phyloP scores from a whole-genome alignment of 2,329 filamentous ascomycete species.

The Fusarium tricinctum region DNA sequence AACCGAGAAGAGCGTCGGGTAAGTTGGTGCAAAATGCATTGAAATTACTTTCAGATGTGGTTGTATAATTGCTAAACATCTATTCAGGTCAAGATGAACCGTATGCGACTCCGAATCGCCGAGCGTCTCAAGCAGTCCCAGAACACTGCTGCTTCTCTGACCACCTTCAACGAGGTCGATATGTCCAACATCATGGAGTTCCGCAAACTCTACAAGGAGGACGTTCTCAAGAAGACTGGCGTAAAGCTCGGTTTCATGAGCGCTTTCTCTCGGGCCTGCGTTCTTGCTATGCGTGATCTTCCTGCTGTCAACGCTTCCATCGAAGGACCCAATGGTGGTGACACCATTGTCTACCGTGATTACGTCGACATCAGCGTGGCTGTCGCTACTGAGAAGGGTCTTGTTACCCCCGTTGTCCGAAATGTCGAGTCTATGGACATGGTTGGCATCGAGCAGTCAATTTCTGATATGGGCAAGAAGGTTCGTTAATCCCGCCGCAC shows the following conservation, averaged over 20 bases:
- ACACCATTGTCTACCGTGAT: constrained; percentile 98
- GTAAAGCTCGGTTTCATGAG: constrained; percentile 99
- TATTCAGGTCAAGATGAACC: constrained; percentile 96
- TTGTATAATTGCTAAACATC: constrained; percentile 15
- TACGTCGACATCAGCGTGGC: constrained; percentile 98
- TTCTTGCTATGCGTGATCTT: constrained; percentile 95
- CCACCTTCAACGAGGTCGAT: constrained; percentile 99
- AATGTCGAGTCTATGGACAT: constrained; percentile 92
- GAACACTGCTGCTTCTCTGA: constrained; percentile 96
- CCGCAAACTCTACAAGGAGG: constrained; percentile 97
- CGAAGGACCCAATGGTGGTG: constrained; percentile 92
- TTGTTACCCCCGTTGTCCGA: constrained; percentile 95
- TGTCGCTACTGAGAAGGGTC: constrained; percentile 95
- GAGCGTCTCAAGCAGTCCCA: constrained; percentile 99
- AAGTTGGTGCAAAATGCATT: constrained; percentile 56
- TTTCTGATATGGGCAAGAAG: constrained; percentile 97
- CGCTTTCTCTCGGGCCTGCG: constrained; percentile 90
- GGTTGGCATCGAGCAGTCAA: constrained; percentile 88
- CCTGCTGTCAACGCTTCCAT: constrained; percentile 97
- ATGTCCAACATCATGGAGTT: constrained; percentile 99
- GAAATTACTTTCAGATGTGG: background rate
- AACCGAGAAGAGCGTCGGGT: constrained; percentile 90
- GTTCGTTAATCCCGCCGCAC: constrained; percentile 57
- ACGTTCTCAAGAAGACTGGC: constrained; percentile 93
- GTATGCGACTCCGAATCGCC: constrained; percentile 96